Evolutionary conservation across 2,329 filamentous ascomycete genomes (phyloP), one percentile per base, ranked within the genome.

Genomic region (Atkinsonella hypoxylon): DNA sequence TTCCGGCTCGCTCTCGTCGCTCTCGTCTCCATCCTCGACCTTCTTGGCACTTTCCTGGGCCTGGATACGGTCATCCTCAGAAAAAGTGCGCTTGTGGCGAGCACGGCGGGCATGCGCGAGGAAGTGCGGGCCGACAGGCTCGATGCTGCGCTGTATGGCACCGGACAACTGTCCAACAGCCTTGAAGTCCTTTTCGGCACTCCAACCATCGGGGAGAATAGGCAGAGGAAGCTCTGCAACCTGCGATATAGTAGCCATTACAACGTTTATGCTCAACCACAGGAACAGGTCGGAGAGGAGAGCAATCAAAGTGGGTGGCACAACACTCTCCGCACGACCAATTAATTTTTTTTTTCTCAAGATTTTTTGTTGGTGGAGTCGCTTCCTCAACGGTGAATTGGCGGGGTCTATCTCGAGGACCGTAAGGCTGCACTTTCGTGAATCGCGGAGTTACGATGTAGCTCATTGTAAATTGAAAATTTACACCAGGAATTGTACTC

Each of bases 41-140:
- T 95, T 96, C 82, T 94, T 95, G 65, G 90, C 89, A 59, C 85
- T 89, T 70, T 94, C 83, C 70, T 94, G 87, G 46, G 93, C 93
- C 75, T 96, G 89, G 66, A 98, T 94, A 58, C 90, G 87, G 69
- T 98, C 93, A 71, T 98, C 93, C 73, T 98, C 91, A 63, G 88
- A 95, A 73, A 98, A 98, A 48, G 93, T 98, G 64, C 93, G 89
- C 76, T 95, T 89, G 73, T 97, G 90, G 57, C 90, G 86, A 71
- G 89, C 88, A 71, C 93, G 87, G 66, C 93, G 90, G 62, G 93
- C 93, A 70, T 97, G 90, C 59, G 93, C 93, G 58, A 98, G 83
- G 77, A 96, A 98, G 76, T 96, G 89, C 70, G 93, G 91, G 60
- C 93, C 93, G 59, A 97, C 88, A 50, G 93, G 90, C 76, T 97